Evolutionary conservation across 108 stramenopile species (phyloP).

Genomic region (Skeletonema potamos): DNA sequence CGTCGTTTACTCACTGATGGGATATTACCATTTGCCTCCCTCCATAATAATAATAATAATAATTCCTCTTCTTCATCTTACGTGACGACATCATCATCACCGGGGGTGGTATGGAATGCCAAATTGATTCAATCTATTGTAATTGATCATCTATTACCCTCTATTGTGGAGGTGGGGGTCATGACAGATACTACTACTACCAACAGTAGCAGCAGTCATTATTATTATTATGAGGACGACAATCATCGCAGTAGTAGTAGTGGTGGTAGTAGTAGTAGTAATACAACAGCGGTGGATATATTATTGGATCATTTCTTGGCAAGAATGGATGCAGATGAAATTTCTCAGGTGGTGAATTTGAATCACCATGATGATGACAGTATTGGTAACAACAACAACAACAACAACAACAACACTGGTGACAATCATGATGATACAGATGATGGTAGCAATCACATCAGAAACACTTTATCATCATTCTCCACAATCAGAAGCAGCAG

Average conservation of each 20-base stretch:
- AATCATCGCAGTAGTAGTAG: not conserved
- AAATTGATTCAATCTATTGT: slow-evolving; percentile 7
- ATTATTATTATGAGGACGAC: not conserved
- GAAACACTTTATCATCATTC: not conserved
- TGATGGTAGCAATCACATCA: no score
- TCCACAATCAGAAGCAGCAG: not conserved
- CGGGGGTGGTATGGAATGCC: not conserved
- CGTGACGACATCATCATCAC: not conserved
- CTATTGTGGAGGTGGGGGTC: not conserved
- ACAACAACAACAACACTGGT: no score
- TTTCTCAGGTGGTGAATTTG: not conserved
- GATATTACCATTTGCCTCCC: slow-evolving; percentile 20
- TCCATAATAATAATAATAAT: no score
- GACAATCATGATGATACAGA: not conserved
- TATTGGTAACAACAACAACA: not conserved
- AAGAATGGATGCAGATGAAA: slow-evolving; percentile 22
- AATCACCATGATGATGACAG: no score
- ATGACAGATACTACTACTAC: no score
- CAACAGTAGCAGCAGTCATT: no score
- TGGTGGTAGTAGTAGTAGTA: not conserved
- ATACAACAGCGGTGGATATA: slow-evolving; percentile 10
- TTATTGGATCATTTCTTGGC: slow-evolving; percentile 18
- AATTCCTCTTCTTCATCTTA: not conserved
- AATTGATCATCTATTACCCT: slow-evolving; percentile 2
- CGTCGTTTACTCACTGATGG: slow-evolving; percentile 23